phyloP scores from a whole-genome alignment of 2,329 filamentous ascomycete species.

The Cryphonectria radicalis region DNA sequence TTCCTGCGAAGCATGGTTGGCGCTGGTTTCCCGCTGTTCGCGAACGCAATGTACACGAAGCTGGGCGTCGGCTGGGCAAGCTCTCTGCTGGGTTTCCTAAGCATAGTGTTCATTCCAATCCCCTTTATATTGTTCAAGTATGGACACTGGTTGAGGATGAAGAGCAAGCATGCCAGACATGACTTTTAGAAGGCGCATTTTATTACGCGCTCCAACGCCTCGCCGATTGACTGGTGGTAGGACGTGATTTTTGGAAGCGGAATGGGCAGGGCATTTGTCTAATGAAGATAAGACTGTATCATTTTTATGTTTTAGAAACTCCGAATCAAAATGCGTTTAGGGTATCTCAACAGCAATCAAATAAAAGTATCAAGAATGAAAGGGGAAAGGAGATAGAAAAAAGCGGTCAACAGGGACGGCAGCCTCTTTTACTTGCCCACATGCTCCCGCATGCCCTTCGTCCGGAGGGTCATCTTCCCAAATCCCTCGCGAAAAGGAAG shows the following conservation, averaged over 20 bases:
- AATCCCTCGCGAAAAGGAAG: slow-evolving; percentile 53
- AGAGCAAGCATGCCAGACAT: slow-evolving; percentile 34
- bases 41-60: slow-evolving; percentile 31
- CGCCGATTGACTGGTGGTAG: slow-evolving; percentile 27
- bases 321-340: slow-evolving; percentile 6
- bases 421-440: slow-evolving; percentile 34
- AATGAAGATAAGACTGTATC: background rate
- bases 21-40: slow-evolving; percentile 31
- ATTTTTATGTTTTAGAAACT: background rate
- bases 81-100: slow-evolving; percentile 33
- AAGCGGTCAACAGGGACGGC: background rate
- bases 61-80: slow-evolving; percentile 34
- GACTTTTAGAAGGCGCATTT: slow-evolving; percentile 27
- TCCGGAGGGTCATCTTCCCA: slow-evolving; percentile 55
- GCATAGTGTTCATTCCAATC: slow-evolving; percentile 33
- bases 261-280: too few relatives aligned
- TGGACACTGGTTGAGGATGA: slow-evolving; percentile 32
- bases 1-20: slow-evolving; percentile 21
- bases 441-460: slow-evolving; percentile 60
- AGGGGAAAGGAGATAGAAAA: background rate
- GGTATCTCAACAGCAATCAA: slow-evolving; percentile 23
- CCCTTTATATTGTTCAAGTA: slow-evolving; percentile 34
- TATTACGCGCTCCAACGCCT: background rate
- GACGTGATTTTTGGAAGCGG: background rate
- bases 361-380: slow-evolving; percentile 1